Conservation (phyloP, 192 early-diverging fungal species). For the Coemansia sp. region DNA sequence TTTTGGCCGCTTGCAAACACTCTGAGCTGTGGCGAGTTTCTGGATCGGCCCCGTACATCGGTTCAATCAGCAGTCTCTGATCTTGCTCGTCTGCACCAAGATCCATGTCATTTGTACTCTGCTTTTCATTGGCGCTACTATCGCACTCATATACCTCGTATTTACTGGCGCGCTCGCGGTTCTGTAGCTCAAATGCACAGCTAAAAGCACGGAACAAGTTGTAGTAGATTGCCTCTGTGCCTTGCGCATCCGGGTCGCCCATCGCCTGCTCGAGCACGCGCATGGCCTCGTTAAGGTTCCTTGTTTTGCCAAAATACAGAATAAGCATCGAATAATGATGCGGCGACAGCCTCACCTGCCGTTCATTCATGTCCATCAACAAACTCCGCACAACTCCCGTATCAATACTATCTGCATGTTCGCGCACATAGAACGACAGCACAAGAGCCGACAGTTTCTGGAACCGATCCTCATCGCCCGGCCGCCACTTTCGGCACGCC, state of each 20-base stretch:
- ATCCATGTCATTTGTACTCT: background rate
- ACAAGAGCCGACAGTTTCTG: slow-evolving; percentile 36
- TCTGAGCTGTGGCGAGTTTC: slow-evolving; percentile 5
- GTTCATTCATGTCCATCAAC: slow-evolving; percentile 33
- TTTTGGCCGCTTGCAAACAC: slow-evolving; percentile 26
- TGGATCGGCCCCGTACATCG: background rate
- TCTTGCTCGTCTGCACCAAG: background rate
- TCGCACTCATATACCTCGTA: background rate
- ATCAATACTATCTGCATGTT: slow-evolving; percentile 15
- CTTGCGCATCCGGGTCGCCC: slow-evolving; percentile 22
- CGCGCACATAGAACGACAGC: slow-evolving; percentile 45
- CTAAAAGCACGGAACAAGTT: slow-evolving; percentile 38
- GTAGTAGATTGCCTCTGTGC: slow-evolving; percentile 39
- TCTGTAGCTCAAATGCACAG: slow-evolving; percentile 7
- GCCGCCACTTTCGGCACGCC: slow-evolving; percentile 19
- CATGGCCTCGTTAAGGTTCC: slow-evolving; percentile 32
- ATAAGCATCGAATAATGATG: slow-evolving; percentile 48
- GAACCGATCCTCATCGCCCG: slow-evolving; percentile 17
- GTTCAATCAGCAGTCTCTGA: background rate
- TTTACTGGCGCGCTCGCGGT: background rate
- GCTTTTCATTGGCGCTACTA: background rate
- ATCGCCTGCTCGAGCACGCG: slow-evolving; percentile 38
- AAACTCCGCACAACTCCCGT: slow-evolving; percentile 18
- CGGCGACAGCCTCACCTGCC: slow-evolving; percentile 24
- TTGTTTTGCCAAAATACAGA: slow-evolving; percentile 36